phyloP scores from a whole-genome alignment of 495 filamentous ascomycete genomes.

The Cercophora newfieldiana region DNA sequence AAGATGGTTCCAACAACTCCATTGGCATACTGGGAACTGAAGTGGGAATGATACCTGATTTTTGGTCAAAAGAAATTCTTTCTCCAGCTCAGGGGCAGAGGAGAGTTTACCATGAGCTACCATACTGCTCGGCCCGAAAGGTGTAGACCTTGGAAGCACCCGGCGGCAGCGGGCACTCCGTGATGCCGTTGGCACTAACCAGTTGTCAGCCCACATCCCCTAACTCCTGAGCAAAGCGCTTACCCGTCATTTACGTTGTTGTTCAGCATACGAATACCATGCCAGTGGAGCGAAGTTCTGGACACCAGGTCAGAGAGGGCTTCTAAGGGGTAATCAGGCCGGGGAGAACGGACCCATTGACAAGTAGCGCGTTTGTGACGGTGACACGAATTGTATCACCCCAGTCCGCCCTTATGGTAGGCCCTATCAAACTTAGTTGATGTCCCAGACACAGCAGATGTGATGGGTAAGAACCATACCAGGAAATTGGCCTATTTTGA shows the following conservation, averaged over 20 bases:
- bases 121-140: constrained; percentile 56
- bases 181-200: constrained; percentile 51
- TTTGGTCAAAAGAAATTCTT: not conserved
- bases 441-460: not conserved
- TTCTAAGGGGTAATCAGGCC: not conserved
- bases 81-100: constrained; percentile 8
- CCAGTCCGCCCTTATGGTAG: constrained; percentile 11
- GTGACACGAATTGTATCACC: constrained; percentile 15
- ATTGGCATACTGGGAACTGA: constrained; percentile 55
- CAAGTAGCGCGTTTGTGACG: constrained; percentile 6
- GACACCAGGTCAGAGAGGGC: not conserved
- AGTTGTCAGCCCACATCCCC: not conserved
- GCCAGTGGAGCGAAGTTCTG: constrained; percentile 15
- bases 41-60: constrained; percentile 52
- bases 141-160: constrained; percentile 43
- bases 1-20: constrained; percentile 55
- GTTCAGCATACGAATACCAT: constrained; percentile 9
- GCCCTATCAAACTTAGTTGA: not conserved
- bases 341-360: constrained; percentile 2
- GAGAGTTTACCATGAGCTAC: constrained; percentile 45
- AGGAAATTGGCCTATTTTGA: not conserved
- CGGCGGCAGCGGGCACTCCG: constrained; percentile 56
- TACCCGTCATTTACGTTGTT: constrained; percentile 16
- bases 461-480: not conserved
- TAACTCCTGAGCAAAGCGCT: not conserved